Conservation (phyloP, 768 basidiomycete genomes). For the Calocybe cyanea region DNA sequence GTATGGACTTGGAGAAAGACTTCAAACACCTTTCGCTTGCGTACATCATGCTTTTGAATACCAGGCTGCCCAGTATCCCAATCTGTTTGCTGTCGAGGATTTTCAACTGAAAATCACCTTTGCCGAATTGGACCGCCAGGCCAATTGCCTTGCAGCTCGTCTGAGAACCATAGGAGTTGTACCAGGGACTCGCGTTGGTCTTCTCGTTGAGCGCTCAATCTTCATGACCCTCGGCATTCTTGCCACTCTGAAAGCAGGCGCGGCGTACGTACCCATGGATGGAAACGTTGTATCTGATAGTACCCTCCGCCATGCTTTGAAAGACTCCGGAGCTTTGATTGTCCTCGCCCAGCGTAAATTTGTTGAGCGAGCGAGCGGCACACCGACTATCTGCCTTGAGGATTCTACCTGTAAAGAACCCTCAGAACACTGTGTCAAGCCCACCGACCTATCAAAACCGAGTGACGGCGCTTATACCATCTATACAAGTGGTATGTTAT, state of each 20-base stretch:
- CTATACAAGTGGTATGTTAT: conserved; percentile 50
- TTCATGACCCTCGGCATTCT: conserved; percentile 49
- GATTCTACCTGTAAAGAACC: conserved; percentile 22
- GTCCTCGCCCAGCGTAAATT: conserved; percentile 43
- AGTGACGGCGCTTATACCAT: conserved; percentile 51
- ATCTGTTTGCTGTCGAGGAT: conserved; percentile 46
- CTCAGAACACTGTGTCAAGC: conserved; percentile 29
- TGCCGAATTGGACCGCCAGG: conserved; percentile 41
- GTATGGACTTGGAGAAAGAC: conserved; percentile 39
- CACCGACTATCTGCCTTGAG: conserved; percentile 26
- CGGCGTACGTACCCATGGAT: conserved; percentile 54
- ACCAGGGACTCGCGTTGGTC: conserved; percentile 46
- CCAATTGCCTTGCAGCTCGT: conserved; percentile 39
- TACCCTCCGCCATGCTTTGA: conserved; percentile 45
- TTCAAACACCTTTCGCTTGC: conserved; percentile 38
- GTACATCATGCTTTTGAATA: conserved; percentile 53
- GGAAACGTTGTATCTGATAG: conserved; percentile 52
- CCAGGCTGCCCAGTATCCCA: conserved; percentile 35
- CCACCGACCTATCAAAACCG: conserved; percentile 30
- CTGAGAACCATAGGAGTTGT: conserved; percentile 40
- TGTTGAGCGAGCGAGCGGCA: conserved; percentile 27
- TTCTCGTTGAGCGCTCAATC: conserved; percentile 51
- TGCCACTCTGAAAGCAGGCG: conserved; percentile 52
- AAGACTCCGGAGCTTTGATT: conserved; percentile 39
- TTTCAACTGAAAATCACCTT: conserved; percentile 44